Conservation (phyloP, 306 rosid species). For the Oxytropis ochrocephala region DNA sequence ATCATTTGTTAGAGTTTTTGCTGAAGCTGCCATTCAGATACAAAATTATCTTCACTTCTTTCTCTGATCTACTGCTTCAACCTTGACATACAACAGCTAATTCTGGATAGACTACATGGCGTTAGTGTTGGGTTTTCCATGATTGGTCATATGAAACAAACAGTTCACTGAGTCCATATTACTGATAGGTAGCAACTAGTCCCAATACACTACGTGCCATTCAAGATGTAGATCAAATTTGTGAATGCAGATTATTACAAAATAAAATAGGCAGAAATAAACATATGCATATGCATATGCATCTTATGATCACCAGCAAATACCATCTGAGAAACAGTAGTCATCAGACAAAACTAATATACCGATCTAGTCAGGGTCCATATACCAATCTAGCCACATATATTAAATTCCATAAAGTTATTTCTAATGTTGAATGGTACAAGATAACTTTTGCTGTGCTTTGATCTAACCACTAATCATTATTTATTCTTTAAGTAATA, state of each 20-base stretch:
- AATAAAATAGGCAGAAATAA: neutral
- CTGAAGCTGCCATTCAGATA: constrained; percentile 52
- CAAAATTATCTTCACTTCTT: neutral
- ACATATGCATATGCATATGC: neutral
- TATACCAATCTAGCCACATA: neutral
- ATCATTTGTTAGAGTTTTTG: constrained; percentile 29
- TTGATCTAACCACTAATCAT: neutral
- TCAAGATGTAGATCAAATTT: neutral
- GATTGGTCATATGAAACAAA: neutral
- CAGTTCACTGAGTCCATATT: neutral
- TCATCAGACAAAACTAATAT: neutral
- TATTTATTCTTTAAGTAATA: neutral
- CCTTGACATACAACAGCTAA: constrained; percentile 5
- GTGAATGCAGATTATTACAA: neutral
- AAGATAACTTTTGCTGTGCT: neutral
- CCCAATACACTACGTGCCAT: neutral
- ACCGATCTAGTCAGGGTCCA: neutral
- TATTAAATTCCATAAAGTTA: neutral
- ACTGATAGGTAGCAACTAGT: neutral
- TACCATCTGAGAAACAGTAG: neutral
- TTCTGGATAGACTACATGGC: neutral
- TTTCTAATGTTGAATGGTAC: too few species aligned
- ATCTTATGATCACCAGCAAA: neutral
- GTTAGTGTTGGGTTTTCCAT: neutral
- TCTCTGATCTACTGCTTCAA: neutral